These are phyloP conservation scores for Solanum ahanhuiri DNA, from an alignment of 257 asterid genomes.

Conservation along the genomic window DNA sequence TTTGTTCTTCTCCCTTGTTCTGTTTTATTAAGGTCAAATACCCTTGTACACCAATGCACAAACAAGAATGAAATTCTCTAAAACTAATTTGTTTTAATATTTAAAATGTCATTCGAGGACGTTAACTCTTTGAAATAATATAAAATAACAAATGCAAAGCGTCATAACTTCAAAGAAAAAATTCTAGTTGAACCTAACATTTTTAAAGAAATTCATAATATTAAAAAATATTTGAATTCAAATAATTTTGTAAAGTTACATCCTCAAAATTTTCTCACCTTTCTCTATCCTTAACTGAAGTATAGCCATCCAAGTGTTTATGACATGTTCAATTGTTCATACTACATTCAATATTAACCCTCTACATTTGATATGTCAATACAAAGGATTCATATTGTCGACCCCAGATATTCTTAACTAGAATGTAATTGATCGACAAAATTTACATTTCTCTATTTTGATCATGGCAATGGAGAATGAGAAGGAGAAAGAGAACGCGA, in stretches of 20 bases:
- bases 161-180: neutral
- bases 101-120: neutral
- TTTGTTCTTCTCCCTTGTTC: neutral
- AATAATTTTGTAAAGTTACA: neutral
- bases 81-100: neutral
- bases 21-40: too few relatives aligned
- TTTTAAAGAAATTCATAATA: neutral
- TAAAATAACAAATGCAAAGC: neutral
- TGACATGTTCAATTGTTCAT: neutral
- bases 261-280: neutral
- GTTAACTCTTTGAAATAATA: neutral
- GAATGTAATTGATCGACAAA: neutral
- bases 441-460: neutral
- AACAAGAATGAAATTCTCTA: neutral
- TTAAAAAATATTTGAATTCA: neutral
- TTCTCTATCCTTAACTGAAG: neutral
- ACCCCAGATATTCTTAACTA: neutral
- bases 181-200: neutral
- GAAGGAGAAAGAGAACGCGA: neutral
- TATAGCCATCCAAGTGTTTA: neutral
- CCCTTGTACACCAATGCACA: neutral
- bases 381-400: neutral
- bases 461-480: neutral
- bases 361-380: neutral
- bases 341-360: neutral